Conservation (phyloP, 768 basidiomycete species). For the Xerocomellus chrysenteron region DNA sequence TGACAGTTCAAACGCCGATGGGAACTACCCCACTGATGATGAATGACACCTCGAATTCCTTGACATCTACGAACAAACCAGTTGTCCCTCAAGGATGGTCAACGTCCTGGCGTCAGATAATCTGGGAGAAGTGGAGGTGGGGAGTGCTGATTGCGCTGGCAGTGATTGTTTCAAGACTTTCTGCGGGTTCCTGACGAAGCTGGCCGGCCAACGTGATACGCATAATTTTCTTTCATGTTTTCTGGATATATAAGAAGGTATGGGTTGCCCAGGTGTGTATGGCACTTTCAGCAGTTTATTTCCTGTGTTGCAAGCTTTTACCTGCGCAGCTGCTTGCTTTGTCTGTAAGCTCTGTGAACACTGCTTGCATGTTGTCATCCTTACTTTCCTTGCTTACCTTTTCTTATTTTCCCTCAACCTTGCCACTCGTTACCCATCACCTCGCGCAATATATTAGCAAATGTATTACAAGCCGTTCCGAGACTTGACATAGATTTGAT, state of each 20-base stretch:
- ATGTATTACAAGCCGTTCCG: conserved; percentile 23
- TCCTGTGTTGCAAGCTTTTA: conserved; percentile 11
- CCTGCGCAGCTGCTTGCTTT: conserved; percentile 13
- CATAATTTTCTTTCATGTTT: conserved; percentile 8
- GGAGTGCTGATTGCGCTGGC: conserved; percentile 76
- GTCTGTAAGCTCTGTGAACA: conserved; percentile 2
- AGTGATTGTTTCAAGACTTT: conserved; percentile 73
- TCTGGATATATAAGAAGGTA: conserved; percentile 16
- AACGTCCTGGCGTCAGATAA: conserved; percentile 59
- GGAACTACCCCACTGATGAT: conserved; percentile 2
- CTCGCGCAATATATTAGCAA: conserved; percentile 23
- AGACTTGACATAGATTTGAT: conserved; percentile 7
- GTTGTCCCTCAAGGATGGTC: conserved; percentile 49
- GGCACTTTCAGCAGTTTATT: conserved; percentile 18
- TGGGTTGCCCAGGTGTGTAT: conserved; percentile 20
- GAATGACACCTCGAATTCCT: conserved; percentile 18
- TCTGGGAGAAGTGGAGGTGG: conserved; percentile 87
- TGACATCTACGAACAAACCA: conserved; percentile 30
- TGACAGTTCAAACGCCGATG: conserved; percentile 23
- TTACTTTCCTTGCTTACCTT: conserved; percentile 4
- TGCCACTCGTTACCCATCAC: conserved; percentile 20
- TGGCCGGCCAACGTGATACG: neutral
- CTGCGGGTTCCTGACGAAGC: conserved; percentile 42
- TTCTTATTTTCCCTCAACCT: conserved; percentile 10
- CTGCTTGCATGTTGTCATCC: conserved; percentile 7